Conservation (phyloP, 2,329 filamentous ascomycete species). For the Pseudogymnoascus sp. region DNA sequence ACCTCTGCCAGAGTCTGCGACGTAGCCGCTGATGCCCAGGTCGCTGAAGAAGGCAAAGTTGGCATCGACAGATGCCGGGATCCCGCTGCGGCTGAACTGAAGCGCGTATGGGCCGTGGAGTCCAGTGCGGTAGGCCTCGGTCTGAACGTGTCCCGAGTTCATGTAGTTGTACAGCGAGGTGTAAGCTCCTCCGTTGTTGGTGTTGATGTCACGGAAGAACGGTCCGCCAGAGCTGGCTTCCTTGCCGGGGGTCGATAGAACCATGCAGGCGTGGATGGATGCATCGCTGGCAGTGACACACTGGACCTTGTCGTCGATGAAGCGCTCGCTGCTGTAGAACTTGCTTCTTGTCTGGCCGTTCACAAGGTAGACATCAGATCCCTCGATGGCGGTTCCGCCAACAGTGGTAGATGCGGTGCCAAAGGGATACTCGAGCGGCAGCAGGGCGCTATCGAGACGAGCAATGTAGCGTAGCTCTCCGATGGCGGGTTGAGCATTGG, state of each 20-base stretch:
- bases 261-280: slow-evolving; percentile 54
- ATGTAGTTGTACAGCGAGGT: slow-evolving; percentile 54
- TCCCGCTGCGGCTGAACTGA: slow-evolving; percentile 50
- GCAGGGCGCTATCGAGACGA: slow-evolving; percentile 44
- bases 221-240: slow-evolving; percentile 60
- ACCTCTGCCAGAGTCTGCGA: slow-evolving; percentile 48
- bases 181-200: slow-evolving; percentile 53
- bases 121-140: slow-evolving; percentile 54
- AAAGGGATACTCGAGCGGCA: slow-evolving; percentile 44
- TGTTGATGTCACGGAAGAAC: slow-evolving; percentile 49
- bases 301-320: slow-evolving; percentile 60
- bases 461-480: slow-evolving; percentile 60
- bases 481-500: slow-evolving; percentile 46
- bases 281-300: slow-evolving; percentile 46
- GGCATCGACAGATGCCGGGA: slow-evolving; percentile 36
- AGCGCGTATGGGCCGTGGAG: slow-evolving; percentile 61
- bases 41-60: slow-evolving; percentile 55
- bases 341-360: slow-evolving; percentile 58
- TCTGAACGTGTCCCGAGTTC: slow-evolving; percentile 58
- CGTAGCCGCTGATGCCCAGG: slow-evolving; percentile 51
- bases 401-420: slow-evolving; percentile 49
- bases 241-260: slow-evolving; percentile 44
- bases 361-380: slow-evolving; percentile 52
- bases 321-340: slow-evolving; percentile 63
- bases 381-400: slow-evolving; percentile 49